Evolutionary conservation across 345 rosid species (phyloP), one percentile per base, ranked within the genome.

Genomic region (Psidium guajava): DNA sequence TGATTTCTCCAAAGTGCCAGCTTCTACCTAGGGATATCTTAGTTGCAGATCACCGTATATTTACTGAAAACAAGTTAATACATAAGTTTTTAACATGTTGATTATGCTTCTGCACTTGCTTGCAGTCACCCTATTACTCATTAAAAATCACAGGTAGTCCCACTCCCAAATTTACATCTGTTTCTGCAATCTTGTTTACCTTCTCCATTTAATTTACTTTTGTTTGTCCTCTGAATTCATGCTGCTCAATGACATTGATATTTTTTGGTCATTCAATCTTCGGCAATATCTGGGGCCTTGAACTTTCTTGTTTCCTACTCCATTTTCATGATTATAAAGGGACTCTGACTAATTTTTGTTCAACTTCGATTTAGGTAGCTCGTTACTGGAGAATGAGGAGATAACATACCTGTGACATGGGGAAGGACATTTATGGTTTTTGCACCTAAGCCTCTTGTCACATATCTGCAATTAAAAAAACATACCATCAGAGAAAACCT

Each of bases 351-450:
- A 24, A 82, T 52, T 18, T 82, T 24, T 82, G 32, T 82, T 54
- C 42, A 11, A 28, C 47, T 82, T 21, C 44, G 5, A 82, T 50
- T 82, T 53, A 53, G 15, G 25, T 28, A 82, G 25, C 56, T 52
- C 42, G 16, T 5, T 82, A n/a, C 36, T 56, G 42, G 83, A 74
- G 32, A 18, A 73, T 47, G 47, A 21, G 83, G 22, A 86, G 83
- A 75, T 40, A 89, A 83, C 93, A 85, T 92, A 95, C 98, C 88
- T 90, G 91, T 97, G 99, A 87, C 99, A 95, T 47, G 98, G 97
- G 53, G 96, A 89, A 87, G 94, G 97, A 87, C 98, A 95, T 88
- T 95, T 97, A 88, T 95, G 98, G 87, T 97, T 97, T 88, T 89
- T 95, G 88, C 98, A 97, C 87, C 93, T 92, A 64, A 95, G 97